A percentile compares a stretch with the other conserved stretches of the same genome.
These are phyloP conservation scores for Taxillus chinensis DNA, from an alignment of 164 flowering plant species.

Conservation along the genomic window DNA sequence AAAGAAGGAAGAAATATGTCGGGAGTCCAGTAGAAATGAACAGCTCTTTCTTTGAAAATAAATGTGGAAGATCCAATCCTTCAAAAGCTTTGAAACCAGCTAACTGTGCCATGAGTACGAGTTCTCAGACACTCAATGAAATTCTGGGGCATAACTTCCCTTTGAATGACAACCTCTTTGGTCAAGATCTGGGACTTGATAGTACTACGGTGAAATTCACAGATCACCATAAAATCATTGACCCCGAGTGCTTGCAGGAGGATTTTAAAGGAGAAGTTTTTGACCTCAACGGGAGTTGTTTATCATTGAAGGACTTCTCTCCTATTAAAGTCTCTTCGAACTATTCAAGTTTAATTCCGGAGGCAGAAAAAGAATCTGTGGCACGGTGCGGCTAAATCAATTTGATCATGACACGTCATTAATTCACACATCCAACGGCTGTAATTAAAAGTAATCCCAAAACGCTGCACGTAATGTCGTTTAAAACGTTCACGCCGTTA, in stretches of 20 bases:
- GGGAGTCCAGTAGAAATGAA: slow-evolving; percentile 20
- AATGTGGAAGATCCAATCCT: slow-evolving; percentile 12
- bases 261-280: slow-evolving; percentile 44
- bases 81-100: slow-evolving; percentile 9
- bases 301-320: slow-evolving; percentile 18
- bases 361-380: slow-evolving; percentile 18
- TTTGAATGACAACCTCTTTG: slow-evolving; percentile 14
- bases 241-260: slow-evolving; percentile 17
- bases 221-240: slow-evolving; percentile 10
- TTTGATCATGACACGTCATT: no score
- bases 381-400: no score
- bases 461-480: no score
- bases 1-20: slow-evolving; percentile 29
- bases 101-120: slow-evolving; percentile 16
- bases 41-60: slow-evolving; percentile 14
- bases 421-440: no score
- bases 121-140: slow-evolving; percentile 15
- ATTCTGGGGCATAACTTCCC: slow-evolving; percentile 9
- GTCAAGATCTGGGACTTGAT: slow-evolving; percentile 17
- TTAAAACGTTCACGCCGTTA: no score
- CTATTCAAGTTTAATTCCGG: slow-evolving; percentile 15
- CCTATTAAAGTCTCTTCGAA: slow-evolving; percentile 13
- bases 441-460: no score
- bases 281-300: slow-evolving; percentile 23
- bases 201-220: slow-evolving; percentile 12